Evolutionary conservation across 805 yeast genomes (phyloP).

Genomic region (Blastobotrys attinorum): DNA sequence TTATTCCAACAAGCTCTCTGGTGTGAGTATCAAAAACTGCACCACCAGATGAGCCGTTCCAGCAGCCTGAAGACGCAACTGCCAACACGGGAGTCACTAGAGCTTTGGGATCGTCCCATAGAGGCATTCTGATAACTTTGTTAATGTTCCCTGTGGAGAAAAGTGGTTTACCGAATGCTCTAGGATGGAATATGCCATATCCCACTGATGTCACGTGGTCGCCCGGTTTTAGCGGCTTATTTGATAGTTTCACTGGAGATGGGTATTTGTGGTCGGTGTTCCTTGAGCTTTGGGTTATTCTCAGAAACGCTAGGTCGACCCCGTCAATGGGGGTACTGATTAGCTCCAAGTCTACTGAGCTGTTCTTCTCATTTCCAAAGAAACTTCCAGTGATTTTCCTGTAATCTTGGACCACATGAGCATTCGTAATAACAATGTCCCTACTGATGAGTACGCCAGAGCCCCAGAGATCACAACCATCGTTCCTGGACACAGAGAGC

Average conservation of each 20-base stretch:
- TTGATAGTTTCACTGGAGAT: slow-evolving; percentile 17
- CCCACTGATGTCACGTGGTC: slow-evolving; percentile 25
- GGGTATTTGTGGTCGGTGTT: neutral
- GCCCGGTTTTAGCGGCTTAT: slow-evolving; percentile 14
- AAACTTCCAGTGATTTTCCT: neutral
- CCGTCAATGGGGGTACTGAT: slow-evolving; percentile 23
- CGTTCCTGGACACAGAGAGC: slow-evolving; percentile 7
- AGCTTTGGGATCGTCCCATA: slow-evolving; percentile 5
- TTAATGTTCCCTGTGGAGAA: slow-evolving; percentile 25
- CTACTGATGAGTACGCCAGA: slow-evolving; percentile 28
- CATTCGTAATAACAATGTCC: slow-evolving; percentile 26
- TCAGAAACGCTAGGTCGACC: slow-evolving; percentile 26
- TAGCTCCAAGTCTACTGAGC: slow-evolving; percentile 8
- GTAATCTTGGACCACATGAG: slow-evolving; percentile 23
- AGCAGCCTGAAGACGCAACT: slow-evolving; percentile 29
- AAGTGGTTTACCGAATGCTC: slow-evolving; percentile 21
- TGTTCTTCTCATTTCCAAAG: neutral
- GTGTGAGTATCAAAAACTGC: slow-evolving; percentile 21
- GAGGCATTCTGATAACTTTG: slow-evolving; percentile 13
- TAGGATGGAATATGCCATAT: slow-evolving; percentile 28
- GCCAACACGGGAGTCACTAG: slow-evolving; percentile 17
- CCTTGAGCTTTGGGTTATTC: slow-evolving; percentile 9
- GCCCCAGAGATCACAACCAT: slow-evolving; percentile 28
- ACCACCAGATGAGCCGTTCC: slow-evolving; percentile 35
- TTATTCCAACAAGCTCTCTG: slow-evolving; percentile 29